These are phyloP conservation scores for Myxozyma melibiosi DNA, from an alignment of 805 yeast species.

Conservation along the genomic window DNA sequence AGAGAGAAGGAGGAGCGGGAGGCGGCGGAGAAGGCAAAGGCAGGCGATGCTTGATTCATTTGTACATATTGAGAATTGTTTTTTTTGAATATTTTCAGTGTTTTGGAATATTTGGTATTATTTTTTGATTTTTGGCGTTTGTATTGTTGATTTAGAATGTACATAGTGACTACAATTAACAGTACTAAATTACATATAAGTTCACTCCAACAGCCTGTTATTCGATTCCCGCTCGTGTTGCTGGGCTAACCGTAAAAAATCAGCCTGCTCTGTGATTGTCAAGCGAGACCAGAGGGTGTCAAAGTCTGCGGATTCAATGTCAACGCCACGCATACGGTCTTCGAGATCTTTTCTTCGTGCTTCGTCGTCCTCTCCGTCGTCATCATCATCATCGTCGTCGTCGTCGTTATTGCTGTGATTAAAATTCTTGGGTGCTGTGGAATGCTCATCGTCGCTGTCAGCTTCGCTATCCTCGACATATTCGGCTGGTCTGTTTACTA, in stretches of 20 bases:
- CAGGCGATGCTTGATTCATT: not conserved
- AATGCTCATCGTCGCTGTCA: conserved; percentile 3
- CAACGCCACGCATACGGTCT: conserved; percentile 24
- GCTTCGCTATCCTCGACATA: not conserved
- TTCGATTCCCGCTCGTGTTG: conserved; percentile 9
- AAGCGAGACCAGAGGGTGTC: conserved; percentile 27
- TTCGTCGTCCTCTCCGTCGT: conserved; percentile 13
- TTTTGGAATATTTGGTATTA: not conserved
- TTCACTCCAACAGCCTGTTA: not conserved
- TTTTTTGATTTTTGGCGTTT: not conserved
- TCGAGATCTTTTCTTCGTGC: conserved; percentile 15
- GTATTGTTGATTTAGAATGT: not conserved
- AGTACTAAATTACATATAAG: not conserved
- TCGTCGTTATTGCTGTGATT: not conserved
- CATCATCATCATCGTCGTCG: conserved; percentile 12
- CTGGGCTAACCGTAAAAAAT: conserved; percentile 24
- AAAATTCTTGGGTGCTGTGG: not conserved
- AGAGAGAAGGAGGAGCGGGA: conserved; percentile 2
- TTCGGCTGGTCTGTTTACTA: not conserved
- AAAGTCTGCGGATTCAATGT: conserved; percentile 28
- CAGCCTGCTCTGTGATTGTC: conserved; percentile 30
- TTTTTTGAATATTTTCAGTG: not conserved
- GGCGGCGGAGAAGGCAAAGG: not conserved
- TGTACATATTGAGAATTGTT: not conserved
- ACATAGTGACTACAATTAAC: not conserved